Percentiles rank a stretch among this genome's conserved stretches.
These are phyloP conservation scores for Clarireedia sp. DNA, from an alignment of 2,329 filamentous ascomycete species.

Conservation along the genomic window DNA sequence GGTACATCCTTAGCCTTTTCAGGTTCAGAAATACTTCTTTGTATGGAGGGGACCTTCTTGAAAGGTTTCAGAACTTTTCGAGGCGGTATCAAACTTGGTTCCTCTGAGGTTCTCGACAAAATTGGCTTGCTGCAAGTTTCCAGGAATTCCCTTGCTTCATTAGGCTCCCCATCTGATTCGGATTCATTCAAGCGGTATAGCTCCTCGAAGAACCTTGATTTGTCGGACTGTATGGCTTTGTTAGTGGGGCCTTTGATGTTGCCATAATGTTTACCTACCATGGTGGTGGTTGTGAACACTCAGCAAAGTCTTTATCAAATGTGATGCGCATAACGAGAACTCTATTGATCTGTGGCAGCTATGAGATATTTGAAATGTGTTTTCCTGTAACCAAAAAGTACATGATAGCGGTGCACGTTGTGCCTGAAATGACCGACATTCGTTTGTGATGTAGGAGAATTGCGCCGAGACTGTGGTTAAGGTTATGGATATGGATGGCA, in stretches of 20 bases:
- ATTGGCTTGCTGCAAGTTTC: conserved; percentile 6
- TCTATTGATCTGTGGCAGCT: no score
- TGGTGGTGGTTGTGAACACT: neutral
- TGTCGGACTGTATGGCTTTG: conserved; percentile 3
- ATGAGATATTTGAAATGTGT: no score
- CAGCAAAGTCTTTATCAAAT: neutral
- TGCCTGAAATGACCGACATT: no score
- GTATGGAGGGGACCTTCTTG: conserved; percentile 18
- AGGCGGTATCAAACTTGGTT: neutral
- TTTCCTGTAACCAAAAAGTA: no score
- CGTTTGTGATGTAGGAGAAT: no score
- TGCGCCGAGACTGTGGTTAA: no score
- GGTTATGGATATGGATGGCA: no score
- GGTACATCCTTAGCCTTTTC: conserved; percentile 5
- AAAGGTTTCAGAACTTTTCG: neutral
- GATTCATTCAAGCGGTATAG: conserved; percentile 25
- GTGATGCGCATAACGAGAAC: no score
- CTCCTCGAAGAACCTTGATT: conserved; percentile 9
- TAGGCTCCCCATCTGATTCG: conserved; percentile 20
- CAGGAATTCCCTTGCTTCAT: conserved; percentile 15
- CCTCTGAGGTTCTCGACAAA: conserved; percentile 11
- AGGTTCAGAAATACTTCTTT: conserved; percentile 20
- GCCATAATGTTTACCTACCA: neutral
- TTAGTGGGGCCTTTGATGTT: neutral
- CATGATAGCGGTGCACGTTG: no score